phyloP scores from a whole-genome alignment of 2,329 filamentous ascomycete genomes.

The Colletotrichum zoysiae region DNA sequence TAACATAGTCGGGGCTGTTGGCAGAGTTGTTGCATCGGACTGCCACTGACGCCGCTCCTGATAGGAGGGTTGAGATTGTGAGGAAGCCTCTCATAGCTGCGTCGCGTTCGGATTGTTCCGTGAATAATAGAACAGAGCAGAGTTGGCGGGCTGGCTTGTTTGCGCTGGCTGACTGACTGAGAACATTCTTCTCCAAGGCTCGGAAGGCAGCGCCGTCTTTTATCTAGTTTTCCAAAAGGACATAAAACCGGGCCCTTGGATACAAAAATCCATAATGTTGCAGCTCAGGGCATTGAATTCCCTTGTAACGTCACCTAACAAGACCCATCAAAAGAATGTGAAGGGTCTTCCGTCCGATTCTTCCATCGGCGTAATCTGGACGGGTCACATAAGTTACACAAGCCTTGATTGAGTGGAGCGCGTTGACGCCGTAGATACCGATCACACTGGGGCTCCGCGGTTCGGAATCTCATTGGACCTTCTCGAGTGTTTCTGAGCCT shows the following conservation, averaged over 20 bases:
- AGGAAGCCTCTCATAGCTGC: conserved; percentile 8
- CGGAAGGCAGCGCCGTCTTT: background rate
- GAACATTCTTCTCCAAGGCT: fast-evolving
- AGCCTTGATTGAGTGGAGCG: conserved; percentile 2
- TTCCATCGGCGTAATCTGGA: background rate
- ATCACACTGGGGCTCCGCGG: conserved; percentile 6
- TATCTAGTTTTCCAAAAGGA: background rate
- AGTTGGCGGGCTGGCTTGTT: background rate
- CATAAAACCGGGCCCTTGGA: no score
- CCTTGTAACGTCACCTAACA: conserved; percentile 8
- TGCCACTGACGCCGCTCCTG: conserved; percentile 16
- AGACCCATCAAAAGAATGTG: background rate
- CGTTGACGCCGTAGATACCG: conserved; percentile 11
- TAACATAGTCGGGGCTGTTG: conserved; percentile 51
- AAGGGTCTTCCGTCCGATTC: background rate
- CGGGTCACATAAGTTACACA: background rate
- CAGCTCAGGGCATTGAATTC: background rate
- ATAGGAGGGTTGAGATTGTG: conserved; percentile 13
- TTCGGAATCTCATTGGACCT: conserved; percentile 5
- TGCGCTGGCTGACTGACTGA: background rate
- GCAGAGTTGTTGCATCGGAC: conserved; percentile 14
- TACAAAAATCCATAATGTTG: background rate
- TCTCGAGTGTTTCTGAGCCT: background rate
- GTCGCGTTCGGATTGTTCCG: background rate
- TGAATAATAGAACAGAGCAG: background rate